Percentiles rank a stretch among this genome's conserved stretches.
These are phyloP conservation scores for Fomitopsis schrenkii DNA, from an alignment of 1,284 basidiomycete species.

Conservation along the genomic window DNA sequence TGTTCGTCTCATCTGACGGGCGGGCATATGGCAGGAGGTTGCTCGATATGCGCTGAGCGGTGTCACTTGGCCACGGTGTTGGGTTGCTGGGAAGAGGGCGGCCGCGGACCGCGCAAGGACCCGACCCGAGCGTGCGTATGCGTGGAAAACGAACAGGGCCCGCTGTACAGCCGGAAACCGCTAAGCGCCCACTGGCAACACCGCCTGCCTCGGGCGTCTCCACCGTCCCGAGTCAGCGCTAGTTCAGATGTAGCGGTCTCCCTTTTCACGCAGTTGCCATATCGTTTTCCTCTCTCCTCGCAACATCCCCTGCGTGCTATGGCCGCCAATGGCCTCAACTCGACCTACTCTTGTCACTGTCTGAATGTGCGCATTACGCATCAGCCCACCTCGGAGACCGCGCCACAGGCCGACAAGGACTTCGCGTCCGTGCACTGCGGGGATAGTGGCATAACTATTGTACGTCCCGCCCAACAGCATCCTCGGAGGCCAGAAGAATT, in stretches of 20 bases:
- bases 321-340: slow-evolving; percentile 23
- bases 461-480: slow-evolving; percentile 32
- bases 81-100: neutral
- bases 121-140: slow-evolving; percentile 15
- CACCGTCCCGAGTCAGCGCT: slow-evolving; percentile 3
- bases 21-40: neutral
- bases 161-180: neutral
- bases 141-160: slow-evolving; percentile 17
- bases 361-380: slow-evolving; percentile 60
- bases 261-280: slow-evolving; percentile 7
- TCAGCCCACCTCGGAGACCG: slow-evolving; percentile 14
- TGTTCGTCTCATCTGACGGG: slow-evolving; percentile 3
- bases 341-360: slow-evolving; percentile 53
- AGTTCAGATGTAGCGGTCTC: slow-evolving; percentile 3
- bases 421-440: slow-evolving; percentile 59
- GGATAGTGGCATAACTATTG: slow-evolving; percentile 63
- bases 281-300: slow-evolving; percentile 2
- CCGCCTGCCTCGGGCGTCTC: slow-evolving; percentile 2
- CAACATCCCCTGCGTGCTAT: slow-evolving; percentile 16
- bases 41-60: neutral
- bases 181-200: neutral
- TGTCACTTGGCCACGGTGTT: neutral
- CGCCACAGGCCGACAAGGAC: slow-evolving; percentile 35
- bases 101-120: neutral
- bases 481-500: slow-evolving; percentile 7